Conservation (phyloP, 225 moss, liverwort and hornwort species). For the Antitrichia curtipendula region DNA sequence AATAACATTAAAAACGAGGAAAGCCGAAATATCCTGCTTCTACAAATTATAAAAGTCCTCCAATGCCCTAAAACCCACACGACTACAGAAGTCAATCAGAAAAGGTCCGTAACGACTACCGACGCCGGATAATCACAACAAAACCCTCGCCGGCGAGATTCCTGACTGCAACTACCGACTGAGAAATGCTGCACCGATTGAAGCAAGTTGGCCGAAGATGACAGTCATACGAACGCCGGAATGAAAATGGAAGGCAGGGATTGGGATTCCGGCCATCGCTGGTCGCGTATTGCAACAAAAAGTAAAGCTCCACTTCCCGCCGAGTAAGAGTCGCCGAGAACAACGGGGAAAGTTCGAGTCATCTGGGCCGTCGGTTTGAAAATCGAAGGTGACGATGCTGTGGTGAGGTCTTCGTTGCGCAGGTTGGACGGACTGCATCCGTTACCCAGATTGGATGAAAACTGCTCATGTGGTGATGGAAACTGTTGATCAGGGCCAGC, state of each 20-base stretch:
- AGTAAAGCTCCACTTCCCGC: not conserved
- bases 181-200: not conserved
- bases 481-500: not conserved
- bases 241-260: not conserved
- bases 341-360: not conserved
- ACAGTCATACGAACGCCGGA: not conserved
- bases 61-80: not conserved
- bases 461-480: not conserved
- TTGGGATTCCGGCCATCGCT: not conserved
- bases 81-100: not conserved
- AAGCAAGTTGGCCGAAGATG: not conserved
- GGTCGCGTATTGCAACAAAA: not conserved
- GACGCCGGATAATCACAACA: not conserved
- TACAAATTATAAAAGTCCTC: not conserved
- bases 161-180: not conserved
- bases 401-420: not conserved
- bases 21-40: not conserved
- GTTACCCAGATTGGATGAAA: not conserved
- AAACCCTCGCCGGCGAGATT: conserved; percentile 13
- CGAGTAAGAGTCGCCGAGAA: not conserved
- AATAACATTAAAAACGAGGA: not conserved
- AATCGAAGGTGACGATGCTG: not conserved
- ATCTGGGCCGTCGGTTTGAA: conserved; percentile 7
- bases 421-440: not conserved
- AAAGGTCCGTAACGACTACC: not conserved